Evolutionary conservation across 345 rosid species (phyloP), one percentile per base, ranked within the genome.

Genomic region (Rhizophora apiculata): DNA sequence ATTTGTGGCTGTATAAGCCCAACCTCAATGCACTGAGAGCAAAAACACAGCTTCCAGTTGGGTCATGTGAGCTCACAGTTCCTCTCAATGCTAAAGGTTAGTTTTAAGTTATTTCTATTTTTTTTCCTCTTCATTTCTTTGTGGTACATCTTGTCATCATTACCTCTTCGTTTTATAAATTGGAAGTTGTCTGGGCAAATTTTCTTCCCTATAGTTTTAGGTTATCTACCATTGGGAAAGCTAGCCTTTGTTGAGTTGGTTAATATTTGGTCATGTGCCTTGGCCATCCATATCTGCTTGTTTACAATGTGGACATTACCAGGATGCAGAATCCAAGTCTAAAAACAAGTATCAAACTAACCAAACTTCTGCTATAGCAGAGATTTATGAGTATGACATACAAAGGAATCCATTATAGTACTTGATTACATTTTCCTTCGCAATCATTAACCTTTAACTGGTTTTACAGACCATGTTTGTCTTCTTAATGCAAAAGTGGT

Each of bases 11-110:
- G 10, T 93, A 89, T 74, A 82, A 87, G 54, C 96, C 96, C 16
- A 72, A 86, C 71, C 85, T 79, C 48, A 76, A 84, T 78, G 71
- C 46, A 52, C 65, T 90, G 81, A 85, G 98, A 65, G 85, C 85
- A 72, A 87, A 85, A 86, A 29, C 81, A 60, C 85, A 70, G 46
- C 96, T 93, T 43, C 98, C 96, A 11, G 80, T 84, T 15, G 98
- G 98, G 36, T 93, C 98, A 9, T 93, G 98, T 72, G 98, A 86
- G 76, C 96, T 90, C 30, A 78, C 96, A 10, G 96, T 85, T 73
- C 96, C 98, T 75, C 88, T 89, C 39, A 80, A 83, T 69, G 90
- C 93, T 63, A 88, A 89, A 86, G 97, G 98, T 90, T 26, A 66
- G 83, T 66, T 69, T 70, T 63, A 52, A 74, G 61, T 59, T 11